Conservation (phyloP, 73 alveolate genomes). For the Tetrahymena elliotti region DNA sequence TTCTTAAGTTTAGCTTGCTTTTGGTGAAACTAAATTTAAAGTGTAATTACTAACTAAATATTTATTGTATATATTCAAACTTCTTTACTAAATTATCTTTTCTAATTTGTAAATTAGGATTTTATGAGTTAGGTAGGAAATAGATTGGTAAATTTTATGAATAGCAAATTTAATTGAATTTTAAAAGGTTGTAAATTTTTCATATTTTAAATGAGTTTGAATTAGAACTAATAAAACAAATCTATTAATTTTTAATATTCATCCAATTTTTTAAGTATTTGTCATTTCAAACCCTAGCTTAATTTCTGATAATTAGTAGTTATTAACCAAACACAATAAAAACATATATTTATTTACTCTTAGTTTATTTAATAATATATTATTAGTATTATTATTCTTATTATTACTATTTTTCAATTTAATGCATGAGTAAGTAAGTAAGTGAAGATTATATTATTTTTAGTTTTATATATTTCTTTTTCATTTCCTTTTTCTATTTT, state of each 20-base stretch:
- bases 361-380: too few species aligned
- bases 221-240: background rate
- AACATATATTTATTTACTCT: background rate
- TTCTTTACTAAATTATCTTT: background rate
- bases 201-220: background rate
- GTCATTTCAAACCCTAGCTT: background rate
- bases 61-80: background rate
- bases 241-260: background rate
- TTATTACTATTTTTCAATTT: too few species aligned
- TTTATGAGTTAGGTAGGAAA: too few species aligned
- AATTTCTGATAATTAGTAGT: background rate
- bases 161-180: background rate
- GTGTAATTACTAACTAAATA: background rate
- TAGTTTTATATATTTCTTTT: too few species aligned
- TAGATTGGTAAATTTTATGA: background rate
- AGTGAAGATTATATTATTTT: too few species aligned
- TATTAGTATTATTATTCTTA: too few species aligned
- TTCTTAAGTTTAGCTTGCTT: background rate
- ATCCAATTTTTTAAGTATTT: background rate
- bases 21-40: background rate
- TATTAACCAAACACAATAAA: background rate
- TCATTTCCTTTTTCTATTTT: too few species aligned
- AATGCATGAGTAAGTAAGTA: too few species aligned
- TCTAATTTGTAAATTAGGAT: background rate
- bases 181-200: background rate